Conservation (phyloP, 1,284 basidiomycete genomes). For the Cryptococcus deneoformans region DNA sequence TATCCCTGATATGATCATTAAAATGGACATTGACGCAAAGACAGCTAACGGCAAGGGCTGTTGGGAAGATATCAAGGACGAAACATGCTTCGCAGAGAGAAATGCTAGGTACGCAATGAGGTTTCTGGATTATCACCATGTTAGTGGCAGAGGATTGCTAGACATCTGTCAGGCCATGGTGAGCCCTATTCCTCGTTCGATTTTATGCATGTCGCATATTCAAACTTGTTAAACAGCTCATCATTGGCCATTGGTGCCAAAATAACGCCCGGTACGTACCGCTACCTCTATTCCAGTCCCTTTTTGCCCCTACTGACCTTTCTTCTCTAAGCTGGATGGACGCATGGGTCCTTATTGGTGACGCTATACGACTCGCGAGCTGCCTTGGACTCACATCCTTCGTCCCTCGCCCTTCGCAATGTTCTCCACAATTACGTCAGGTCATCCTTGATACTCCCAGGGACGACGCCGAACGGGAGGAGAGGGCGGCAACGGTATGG, state of each 20-base stretch:
- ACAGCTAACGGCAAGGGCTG: slow-evolving; percentile 6
- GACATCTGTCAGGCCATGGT: slow-evolving; percentile 33
- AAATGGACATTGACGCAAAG: slow-evolving; percentile 12
- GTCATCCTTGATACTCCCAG: slow-evolving; percentile 21
- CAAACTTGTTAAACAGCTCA: slow-evolving; percentile 5
- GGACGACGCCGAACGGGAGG: slow-evolving; percentile 36
- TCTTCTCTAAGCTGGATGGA: slow-evolving; percentile 45
- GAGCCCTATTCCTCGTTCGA: background rate
- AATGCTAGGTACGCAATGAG: slow-evolving; percentile 22
- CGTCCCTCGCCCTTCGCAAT: slow-evolving; percentile 2
- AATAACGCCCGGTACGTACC: slow-evolving; percentile 28
- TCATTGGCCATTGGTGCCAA: slow-evolving; percentile 26
- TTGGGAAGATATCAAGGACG: slow-evolving; percentile 16
- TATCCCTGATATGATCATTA: slow-evolving; percentile 17
- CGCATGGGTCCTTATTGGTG: slow-evolving; percentile 33
- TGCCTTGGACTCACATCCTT: slow-evolving; percentile 32
- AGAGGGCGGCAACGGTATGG: slow-evolving; percentile 28
- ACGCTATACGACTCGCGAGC: slow-evolving; percentile 17
- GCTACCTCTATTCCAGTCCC: slow-evolving; percentile 19
- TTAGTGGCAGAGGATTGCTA: slow-evolving; percentile 19
- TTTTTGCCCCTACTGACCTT: slow-evolving; percentile 48
- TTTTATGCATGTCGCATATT: background rate
- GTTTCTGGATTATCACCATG: slow-evolving; percentile 20
- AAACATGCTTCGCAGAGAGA: slow-evolving; percentile 29
- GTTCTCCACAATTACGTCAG: slow-evolving; percentile 4